These are phyloP conservation scores for Forsythia suspensa DNA, from an alignment of 257 asterid genomes.

Conservation along the genomic window DNA sequence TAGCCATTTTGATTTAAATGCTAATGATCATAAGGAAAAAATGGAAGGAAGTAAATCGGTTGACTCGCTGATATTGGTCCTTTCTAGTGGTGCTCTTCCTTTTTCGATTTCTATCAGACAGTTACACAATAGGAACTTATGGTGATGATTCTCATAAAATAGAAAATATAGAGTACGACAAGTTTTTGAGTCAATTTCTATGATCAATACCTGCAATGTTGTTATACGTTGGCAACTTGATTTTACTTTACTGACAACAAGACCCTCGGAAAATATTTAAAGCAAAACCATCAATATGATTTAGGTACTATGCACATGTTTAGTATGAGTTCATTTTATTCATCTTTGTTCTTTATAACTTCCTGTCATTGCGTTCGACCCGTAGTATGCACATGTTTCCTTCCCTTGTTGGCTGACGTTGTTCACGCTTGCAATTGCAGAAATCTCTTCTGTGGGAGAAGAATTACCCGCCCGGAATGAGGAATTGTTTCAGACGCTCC, in stretches of 20 bases:
- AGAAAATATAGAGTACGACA: too few relatives aligned
- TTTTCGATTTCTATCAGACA: too few relatives aligned
- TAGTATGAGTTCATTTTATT: too few relatives aligned
- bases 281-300: not conserved
- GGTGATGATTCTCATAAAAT: too few relatives aligned
- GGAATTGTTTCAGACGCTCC: not conserved
- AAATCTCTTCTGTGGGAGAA: conserved; percentile 66
- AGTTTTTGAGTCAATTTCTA: too few relatives aligned
- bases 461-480: conserved; percentile 45
- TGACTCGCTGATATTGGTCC: too few relatives aligned
- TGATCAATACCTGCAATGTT: not conserved
- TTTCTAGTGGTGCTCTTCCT: too few relatives aligned
- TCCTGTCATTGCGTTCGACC: not conserved
- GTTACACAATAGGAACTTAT: too few relatives aligned
- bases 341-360: not conserved
- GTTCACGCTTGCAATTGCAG: conserved; percentile 40
- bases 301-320: too few relatives aligned
- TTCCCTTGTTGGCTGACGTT: not conserved
- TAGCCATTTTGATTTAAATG: too few relatives aligned
- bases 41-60: too few relatives aligned
- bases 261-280: not conserved
- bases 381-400: not conserved
- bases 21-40: too few relatives aligned
- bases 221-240: not conserved
- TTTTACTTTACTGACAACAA: not conserved